Base-by-base conservation (phyloP, 2,329 filamentous ascomycete genomes). In the Colletotrichum incanum region DNA sequence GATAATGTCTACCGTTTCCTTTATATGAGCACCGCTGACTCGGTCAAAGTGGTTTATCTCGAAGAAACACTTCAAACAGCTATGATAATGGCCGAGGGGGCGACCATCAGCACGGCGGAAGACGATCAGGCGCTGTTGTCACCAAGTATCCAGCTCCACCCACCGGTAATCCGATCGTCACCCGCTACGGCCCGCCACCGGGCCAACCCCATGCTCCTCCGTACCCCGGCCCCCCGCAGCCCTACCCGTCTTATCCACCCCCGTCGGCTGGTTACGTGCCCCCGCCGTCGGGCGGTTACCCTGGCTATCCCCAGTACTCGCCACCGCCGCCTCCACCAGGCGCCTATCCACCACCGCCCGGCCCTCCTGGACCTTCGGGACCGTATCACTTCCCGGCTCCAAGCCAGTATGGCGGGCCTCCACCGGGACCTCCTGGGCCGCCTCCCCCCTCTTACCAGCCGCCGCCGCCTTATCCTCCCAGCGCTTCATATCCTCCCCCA, bases 391-490 rank as follows among this genome's bases (percentile, higher is more conserved):
- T 79, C 49, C 67, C 80, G 65, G 71, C 76, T 60, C 72, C 78
- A 65, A 76, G 76, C 71, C 76, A 80, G 60, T 64, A 71, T 49
- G 75, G 78, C 71, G 80, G 77, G 31, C 81, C 74, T 50, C 73
- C 74, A 16, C 37, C 70, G 63, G 76, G 76, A 39, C 68, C 79
- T 39, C 72, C 75, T 62, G 56, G 67, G 47, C 64, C 69, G 14
- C 59, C 58, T 5, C 73, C 58, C 50, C 76, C 76, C 61, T 74
- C 71, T 8, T 72, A 72, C 5, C 74, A 68, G 8, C 74, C 64
- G 50, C 64, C 68, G 3, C 62, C 41, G 20, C 31, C 20, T 56
- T 71, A 65, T 26, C 67, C 71, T 50, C 28, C 59, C 23, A 34
- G 45, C 14, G 41, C 50, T 47, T n/a, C 58, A 3, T 71, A 71